phyloP scores from a whole-genome alignment of 495 filamentous ascomycete species.

The Xylaria venustula region DNA sequence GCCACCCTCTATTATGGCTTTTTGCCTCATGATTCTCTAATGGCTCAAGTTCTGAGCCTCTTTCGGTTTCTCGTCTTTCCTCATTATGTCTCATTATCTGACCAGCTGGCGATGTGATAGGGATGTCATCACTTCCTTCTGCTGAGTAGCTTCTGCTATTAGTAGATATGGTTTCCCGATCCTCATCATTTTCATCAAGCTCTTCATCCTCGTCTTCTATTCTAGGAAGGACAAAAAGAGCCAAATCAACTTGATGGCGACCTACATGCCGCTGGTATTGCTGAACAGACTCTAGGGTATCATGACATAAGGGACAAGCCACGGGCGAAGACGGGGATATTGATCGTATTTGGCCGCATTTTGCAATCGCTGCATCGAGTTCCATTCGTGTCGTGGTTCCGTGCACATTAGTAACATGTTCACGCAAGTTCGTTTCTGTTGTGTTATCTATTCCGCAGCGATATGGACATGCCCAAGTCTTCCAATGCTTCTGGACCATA shows the following conservation, averaged over 20 bases:
- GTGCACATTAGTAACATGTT: background rate
- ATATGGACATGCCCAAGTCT: slow-evolving; percentile 4
- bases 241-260: slow-evolving; percentile 37
- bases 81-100: background rate
- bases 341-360: background rate
- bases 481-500: slow-evolving; percentile 8
- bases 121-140: background rate
- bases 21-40: too few species aligned
- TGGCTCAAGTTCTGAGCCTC: background rate
- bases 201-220: slow-evolving; percentile 17
- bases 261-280: slow-evolving; percentile 37
- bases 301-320: slow-evolving; percentile 6
- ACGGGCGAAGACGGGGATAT: background rate
- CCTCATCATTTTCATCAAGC: background rate
- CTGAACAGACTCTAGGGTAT: slow-evolving; percentile 8
- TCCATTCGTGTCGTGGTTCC: background rate
- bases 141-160: background rate
- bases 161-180: background rate
- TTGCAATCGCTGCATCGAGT: background rate
- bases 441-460: background rate
- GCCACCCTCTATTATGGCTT: background rate
- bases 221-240: slow-evolving; percentile 38
- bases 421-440: background rate
- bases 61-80: background rate
- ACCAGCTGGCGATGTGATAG: background rate